A percentile compares a stretch with the other conserved stretches of the same genome.
phyloP scores from a whole-genome alignment of 768 basidiomycete species.

The Mrakia hoshinonis region DNA sequence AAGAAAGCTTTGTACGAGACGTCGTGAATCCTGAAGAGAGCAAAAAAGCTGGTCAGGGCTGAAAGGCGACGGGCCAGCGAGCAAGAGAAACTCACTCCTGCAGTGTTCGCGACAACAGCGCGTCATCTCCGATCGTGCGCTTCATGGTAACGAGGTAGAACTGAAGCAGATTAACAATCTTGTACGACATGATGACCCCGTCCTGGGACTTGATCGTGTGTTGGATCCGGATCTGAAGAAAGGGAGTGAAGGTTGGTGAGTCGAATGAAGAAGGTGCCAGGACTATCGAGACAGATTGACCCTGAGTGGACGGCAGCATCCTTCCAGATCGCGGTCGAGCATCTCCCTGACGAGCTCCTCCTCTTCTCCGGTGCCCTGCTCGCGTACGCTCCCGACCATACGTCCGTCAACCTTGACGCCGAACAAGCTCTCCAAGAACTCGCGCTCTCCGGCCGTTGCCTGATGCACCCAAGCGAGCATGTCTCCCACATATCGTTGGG shows the following conservation, averaged over 20 bases:
- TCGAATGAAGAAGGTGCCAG: neutral
- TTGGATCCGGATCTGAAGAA: constrained; percentile 65
- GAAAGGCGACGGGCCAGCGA: neutral
- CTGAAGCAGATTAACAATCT: constrained; percentile 85
- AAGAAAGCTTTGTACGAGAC: constrained; percentile 76
- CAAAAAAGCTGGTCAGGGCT: neutral
- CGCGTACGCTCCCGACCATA: constrained; percentile 62
- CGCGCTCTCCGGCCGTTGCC: constrained; percentile 84
- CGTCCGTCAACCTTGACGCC: constrained; percentile 52
- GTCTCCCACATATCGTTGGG: constrained; percentile 89
- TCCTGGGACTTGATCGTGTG: constrained; percentile 91
- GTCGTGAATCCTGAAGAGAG: constrained; percentile 58
- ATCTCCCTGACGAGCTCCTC: constrained; percentile 71
- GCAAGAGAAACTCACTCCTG: constrained; percentile 58
- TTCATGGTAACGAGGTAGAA: constrained; percentile 92
- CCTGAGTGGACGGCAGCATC: constrained; percentile 80
- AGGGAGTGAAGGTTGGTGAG: neutral
- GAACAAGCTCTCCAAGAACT: constrained; percentile 83
- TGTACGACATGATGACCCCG: constrained; percentile 82
- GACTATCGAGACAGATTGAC: constrained; percentile 42
- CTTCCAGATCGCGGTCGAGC: constrained; percentile 71
- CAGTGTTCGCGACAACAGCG: constrained; percentile 64
- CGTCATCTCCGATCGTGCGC: constrained; percentile 77
- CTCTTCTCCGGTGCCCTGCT: constrained; percentile 48
- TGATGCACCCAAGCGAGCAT: constrained; percentile 99